These are phyloP conservation scores for Spirogloea muscicola DNA, from an alignment of 139 green algal genomes.

Conservation along the genomic window DNA sequence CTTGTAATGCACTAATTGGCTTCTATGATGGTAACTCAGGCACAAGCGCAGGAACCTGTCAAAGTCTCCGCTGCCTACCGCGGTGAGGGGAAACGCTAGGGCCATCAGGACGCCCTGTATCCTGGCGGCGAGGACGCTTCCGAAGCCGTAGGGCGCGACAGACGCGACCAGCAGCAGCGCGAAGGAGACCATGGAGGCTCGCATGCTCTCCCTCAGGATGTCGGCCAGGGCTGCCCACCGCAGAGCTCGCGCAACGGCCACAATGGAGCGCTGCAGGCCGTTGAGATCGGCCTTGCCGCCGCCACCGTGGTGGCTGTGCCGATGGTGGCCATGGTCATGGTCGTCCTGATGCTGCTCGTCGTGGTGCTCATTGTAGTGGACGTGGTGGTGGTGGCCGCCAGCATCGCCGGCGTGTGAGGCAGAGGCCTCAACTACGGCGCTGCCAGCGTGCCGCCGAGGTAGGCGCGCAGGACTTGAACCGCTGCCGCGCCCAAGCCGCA, in stretches of 20 bases:
- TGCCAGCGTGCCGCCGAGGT: too few species aligned
- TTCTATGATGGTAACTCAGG: too few species aligned
- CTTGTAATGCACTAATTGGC: too few species aligned
- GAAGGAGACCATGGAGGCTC: constrained; percentile 7
- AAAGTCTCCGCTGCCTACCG: too few species aligned
- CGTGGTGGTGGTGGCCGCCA: constrained; percentile 13
- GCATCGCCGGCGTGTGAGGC: too few species aligned
- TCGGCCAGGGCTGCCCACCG: constrained; percentile 16
- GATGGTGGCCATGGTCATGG: constrained; percentile 21
- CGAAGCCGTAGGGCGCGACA: constrained; percentile 4
- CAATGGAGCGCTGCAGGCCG: constrained; percentile 6
- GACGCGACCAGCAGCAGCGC: constrained; percentile 4
- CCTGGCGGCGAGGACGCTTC: not conserved
- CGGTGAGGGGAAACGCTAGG: constrained; percentile 15
- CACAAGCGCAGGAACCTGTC: too few species aligned
- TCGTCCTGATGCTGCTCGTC: constrained; percentile 6
- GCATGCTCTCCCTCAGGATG: constrained; percentile 38
- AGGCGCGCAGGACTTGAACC: too few species aligned
- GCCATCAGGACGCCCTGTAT: constrained; percentile 4
- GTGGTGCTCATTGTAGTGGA: constrained; percentile 7
- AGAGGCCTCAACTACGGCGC: too few species aligned
- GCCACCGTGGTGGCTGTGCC: not conserved
- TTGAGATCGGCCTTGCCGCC: constrained; percentile 14
- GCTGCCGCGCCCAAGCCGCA: too few species aligned
- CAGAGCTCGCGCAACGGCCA: not conserved